phyloP scores from a whole-genome alignment of 169 alveolate genomes.

The Cystoisospora suis region DNA sequence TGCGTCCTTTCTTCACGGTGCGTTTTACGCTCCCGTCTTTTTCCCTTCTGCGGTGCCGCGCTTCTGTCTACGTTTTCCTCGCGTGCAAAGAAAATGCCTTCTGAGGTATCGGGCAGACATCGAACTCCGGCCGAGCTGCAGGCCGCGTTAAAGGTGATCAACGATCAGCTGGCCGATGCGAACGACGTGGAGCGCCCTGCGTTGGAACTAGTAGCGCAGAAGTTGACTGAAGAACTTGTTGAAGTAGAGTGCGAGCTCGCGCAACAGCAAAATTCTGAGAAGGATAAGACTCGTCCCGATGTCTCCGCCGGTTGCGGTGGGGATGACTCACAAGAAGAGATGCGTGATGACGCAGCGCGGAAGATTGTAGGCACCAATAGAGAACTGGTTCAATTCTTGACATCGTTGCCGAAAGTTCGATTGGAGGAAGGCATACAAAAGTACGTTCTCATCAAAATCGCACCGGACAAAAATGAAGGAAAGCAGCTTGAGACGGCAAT shows the following conservation, averaged over 20 bases:
- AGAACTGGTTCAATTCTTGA: neutral
- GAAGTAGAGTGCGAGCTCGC: constrained; percentile 22
- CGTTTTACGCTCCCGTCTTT: neutral
- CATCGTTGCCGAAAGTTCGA: neutral
- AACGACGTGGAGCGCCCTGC: constrained; percentile 63
- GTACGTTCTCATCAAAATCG: constrained; percentile 46
- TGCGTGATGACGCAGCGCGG: neutral
- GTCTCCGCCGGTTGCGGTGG: neutral
- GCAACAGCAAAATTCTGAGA: neutral
- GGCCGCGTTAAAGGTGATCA: constrained; percentile 56
- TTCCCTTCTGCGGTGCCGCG: no score
- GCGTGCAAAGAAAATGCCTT: neutral
- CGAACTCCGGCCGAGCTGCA: constrained; percentile 61
- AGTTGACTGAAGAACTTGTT: constrained; percentile 49
- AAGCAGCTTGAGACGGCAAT: neutral
- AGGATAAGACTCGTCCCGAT: no score
- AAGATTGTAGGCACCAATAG: neutral
- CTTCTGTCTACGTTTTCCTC: no score
- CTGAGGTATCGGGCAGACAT: constrained; percentile 21
- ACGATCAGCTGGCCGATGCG: constrained; percentile 64
- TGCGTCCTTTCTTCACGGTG: neutral
- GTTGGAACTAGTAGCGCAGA: constrained; percentile 57
- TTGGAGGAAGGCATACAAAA: constrained; percentile 60
- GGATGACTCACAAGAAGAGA: neutral
- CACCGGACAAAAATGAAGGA: constrained; percentile 20